phyloP scores from a whole-genome alignment of 441 rosid genomes.

The Theobroma grandiflorum region DNA sequence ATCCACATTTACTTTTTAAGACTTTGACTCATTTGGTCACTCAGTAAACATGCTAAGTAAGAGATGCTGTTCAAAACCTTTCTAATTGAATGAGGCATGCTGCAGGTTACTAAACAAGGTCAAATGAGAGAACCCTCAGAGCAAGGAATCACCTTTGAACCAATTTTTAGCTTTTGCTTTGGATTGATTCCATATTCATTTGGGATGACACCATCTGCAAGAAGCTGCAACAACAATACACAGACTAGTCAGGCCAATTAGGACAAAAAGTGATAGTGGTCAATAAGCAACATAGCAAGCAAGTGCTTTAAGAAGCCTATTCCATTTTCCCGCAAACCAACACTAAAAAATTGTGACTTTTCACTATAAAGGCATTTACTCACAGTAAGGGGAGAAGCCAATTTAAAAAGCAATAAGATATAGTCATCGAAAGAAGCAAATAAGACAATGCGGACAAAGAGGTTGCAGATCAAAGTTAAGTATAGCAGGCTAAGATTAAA shows the following conservation, averaged over 20 bases:
- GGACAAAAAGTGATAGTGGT: neutral
- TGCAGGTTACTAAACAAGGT: neutral
- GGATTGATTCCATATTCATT: constrained; percentile 99
- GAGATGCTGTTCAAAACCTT: neutral
- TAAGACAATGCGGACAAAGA: neutral
- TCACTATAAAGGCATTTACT: neutral
- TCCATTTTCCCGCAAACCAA: neutral
- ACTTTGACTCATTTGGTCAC: neutral
- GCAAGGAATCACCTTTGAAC: constrained; percentile 77
- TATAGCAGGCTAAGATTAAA: neutral
- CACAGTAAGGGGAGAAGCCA: neutral
- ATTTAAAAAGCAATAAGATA: neutral
- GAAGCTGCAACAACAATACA: constrained; percentile 64
- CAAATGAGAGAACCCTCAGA: neutral
- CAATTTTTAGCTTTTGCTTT: constrained; percentile 96
- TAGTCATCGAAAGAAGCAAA: constrained; percentile 10
- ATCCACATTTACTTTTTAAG: neutral
- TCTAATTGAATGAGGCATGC: constrained; percentile 14
- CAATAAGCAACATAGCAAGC: constrained; percentile 15
- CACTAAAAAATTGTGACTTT: neutral
- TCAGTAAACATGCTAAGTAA: neutral
- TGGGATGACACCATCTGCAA: constrained; percentile 99
- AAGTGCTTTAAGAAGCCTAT: neutral
- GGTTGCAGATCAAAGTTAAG: neutral
- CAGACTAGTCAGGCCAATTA: constrained; percentile 6